phyloP scores from a whole-genome alignment of 208 protist species.

The Leishmania aethiopica region DNA sequence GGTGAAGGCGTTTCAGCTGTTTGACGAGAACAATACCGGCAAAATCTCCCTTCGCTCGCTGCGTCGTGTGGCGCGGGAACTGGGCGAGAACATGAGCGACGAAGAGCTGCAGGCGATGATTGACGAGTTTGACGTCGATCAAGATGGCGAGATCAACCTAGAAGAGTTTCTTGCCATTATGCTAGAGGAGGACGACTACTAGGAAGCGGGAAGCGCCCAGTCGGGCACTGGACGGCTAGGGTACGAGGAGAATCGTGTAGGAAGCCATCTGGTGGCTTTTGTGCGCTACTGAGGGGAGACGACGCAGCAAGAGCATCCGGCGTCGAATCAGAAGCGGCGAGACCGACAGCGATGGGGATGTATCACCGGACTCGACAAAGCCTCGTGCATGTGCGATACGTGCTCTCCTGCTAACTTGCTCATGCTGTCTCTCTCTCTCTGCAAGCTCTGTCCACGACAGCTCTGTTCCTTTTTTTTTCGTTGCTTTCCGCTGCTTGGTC shows the following conservation, averaged over 20 bases:
- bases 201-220: background rate
- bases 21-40: constrained; percentile 96
- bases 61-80: constrained; percentile 91
- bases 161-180: constrained; percentile 97
- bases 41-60: constrained; percentile 95
- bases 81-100: constrained; percentile 96
- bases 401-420: background rate
- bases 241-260: background rate
- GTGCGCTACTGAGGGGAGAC: background rate
- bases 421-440: background rate
- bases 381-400: background rate
- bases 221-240: background rate
- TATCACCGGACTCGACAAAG: background rate
- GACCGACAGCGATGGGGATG: background rate
- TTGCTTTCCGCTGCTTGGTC: background rate
- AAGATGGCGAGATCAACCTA: constrained; percentile 95
- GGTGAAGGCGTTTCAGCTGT: constrained; percentile 96
- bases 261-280: background rate
- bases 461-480: background rate
- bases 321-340: background rate
- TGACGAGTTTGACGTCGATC: constrained; percentile 96
- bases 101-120: constrained; percentile 98
- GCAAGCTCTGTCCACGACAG: background rate
- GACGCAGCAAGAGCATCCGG: background rate
- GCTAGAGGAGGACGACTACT: constrained; percentile 93